Evolutionary conservation across 2,329 filamentous ascomycete species (phyloP), one percentile per base, ranked within the genome.

Genomic region (Colletotrichum liaoningense): DNA sequence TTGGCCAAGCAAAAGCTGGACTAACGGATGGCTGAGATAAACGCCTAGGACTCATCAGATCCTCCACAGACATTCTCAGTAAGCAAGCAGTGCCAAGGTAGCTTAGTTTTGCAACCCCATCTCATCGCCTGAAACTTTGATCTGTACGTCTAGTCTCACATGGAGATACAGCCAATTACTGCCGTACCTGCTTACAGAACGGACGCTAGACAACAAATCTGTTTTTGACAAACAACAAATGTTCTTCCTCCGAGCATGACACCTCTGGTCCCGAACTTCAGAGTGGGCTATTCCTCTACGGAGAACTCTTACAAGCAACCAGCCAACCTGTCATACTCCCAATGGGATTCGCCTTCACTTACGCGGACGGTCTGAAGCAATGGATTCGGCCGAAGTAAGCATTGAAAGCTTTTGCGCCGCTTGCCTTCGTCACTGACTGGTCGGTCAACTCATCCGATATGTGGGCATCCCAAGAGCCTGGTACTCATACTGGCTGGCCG

Each of bases 391-490:
- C 5, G 62, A 64, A 55, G 46, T 55, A 30, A 55, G 62, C 49
- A 33, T n/a, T 38, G 46, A 22, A n/a, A 64, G 62, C 62, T 55
- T 8, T 38, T 35, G 33, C 46, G 16, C n/a, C 62, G 19, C 16
- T 24, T 22, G 28, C 14, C 46, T 24, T 63, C 54, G 22, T 38
- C 49, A 54, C 54, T n/a, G 28, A 33, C 14, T 55, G 22, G 35
- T 60, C 14, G 46, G 28, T 64, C n/a, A 12, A 64, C 35, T 64
- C 62, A 33, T 55, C 62, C 62, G 46, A 64, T 22, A 26, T 64
- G 62, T 35, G 30, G n/a, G 28, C 28, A 11, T 55, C 62, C 33
- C n/a, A 49, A 12, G 28, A 64, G 62, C 30, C 46, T 64, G 62
- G 22, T 9, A 24, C 62, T 64, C 11, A 26, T 33, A 12, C n/a